Conservation (phyloP, 2,329 filamentous ascomycete genomes). For the Colletotrichum simmondsii region DNA sequence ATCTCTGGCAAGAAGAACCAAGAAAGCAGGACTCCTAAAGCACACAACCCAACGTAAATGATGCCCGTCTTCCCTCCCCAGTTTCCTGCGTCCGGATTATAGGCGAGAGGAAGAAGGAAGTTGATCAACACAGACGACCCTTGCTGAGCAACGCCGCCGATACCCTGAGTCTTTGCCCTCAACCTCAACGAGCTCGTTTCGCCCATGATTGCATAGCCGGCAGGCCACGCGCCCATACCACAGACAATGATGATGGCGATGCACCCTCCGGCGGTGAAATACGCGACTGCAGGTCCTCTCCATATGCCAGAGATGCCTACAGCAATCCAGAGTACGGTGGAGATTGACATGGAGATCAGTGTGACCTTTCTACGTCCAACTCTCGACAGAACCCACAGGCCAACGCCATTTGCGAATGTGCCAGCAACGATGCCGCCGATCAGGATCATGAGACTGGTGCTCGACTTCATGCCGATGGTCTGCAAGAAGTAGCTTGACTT, state of each 20-base stretch:
- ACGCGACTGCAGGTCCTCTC: conserved; percentile 47
- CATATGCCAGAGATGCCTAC: conserved; percentile 59
- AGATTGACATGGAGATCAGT: conserved; percentile 43
- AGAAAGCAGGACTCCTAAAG: conserved; percentile 46
- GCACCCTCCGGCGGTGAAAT: conserved; percentile 50
- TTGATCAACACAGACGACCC: conserved; percentile 49
- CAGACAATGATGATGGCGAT: conserved; percentile 55
- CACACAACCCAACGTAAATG: conserved; percentile 47
- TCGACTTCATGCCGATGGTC: conserved; percentile 44
- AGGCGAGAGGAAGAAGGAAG: conserved; percentile 60
- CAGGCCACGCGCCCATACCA: conserved; percentile 54
- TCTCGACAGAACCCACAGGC: conserved; percentile 54
- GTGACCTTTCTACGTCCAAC: conserved; percentile 52
- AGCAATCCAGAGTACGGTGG: conserved; percentile 50
- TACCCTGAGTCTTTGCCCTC: conserved; percentile 54
- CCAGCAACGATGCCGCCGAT: conserved; percentile 56
- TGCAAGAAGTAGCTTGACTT: conserved; percentile 52
- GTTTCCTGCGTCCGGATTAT: conserved; percentile 50
- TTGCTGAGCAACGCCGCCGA: conserved; percentile 53
- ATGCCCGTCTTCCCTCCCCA: conserved; percentile 53
- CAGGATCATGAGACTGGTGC: conserved; percentile 51
- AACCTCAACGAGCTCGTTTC: conserved; percentile 55
- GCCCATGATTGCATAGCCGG: conserved; percentile 51
- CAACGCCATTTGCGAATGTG: conserved; percentile 52
- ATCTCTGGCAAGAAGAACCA: conserved; percentile 64